Evolutionary conservation across 2,329 filamentous ascomycete genomes (phyloP).

Genomic region (Penicillium sp.): DNA sequence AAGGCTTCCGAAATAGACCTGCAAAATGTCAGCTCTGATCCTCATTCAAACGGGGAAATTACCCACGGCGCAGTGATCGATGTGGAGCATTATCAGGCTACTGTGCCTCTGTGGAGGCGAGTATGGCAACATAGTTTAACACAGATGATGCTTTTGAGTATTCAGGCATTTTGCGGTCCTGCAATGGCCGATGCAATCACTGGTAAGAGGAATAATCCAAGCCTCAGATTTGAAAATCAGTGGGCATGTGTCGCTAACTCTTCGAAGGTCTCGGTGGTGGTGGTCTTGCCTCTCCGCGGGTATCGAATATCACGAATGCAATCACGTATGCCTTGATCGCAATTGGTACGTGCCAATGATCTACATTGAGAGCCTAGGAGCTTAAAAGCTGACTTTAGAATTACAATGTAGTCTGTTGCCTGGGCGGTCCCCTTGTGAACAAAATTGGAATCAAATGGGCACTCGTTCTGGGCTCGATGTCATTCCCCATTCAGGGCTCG

Average conservation of each 20-base stretch:
- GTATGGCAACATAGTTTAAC: slow-evolving; percentile 51
- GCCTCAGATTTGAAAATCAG: neutral
- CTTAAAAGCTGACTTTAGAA: slow-evolving; percentile 1
- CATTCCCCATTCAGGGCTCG: slow-evolving; percentile 50
- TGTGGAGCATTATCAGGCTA: slow-evolving; percentile 20
- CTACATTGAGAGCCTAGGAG: neutral
- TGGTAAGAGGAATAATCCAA: slow-evolving; percentile 21
- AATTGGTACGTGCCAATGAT: slow-evolving; percentile 21
- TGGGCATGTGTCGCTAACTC: neutral
- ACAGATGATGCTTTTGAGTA: slow-evolving; percentile 51
- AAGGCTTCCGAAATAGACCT: slow-evolving; percentile 1
- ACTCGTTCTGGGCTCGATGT: slow-evolving; percentile 44
- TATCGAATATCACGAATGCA: slow-evolving; percentile 45
- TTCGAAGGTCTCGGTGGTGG: slow-evolving; percentile 44
- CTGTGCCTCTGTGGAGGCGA: slow-evolving; percentile 47
- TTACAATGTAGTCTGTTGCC: slow-evolving; percentile 36
- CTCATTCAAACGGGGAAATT: slow-evolving; percentile 17
- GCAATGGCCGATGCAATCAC: slow-evolving; percentile 45
- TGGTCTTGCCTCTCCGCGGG: slow-evolving; percentile 48
- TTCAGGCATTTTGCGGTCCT: slow-evolving; percentile 49
- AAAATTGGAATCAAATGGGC: slow-evolving; percentile 52
- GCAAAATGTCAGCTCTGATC: neutral
- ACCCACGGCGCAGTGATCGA: slow-evolving; percentile 33
- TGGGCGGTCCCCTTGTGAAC: slow-evolving; percentile 50
- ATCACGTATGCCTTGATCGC: slow-evolving; percentile 33